A percentile compares a stretch with the other conserved stretches of the same genome.
These are phyloP conservation scores for Pholiota molesta DNA, from an alignment of 768 basidiomycete genomes.

Conservation along the genomic window DNA sequence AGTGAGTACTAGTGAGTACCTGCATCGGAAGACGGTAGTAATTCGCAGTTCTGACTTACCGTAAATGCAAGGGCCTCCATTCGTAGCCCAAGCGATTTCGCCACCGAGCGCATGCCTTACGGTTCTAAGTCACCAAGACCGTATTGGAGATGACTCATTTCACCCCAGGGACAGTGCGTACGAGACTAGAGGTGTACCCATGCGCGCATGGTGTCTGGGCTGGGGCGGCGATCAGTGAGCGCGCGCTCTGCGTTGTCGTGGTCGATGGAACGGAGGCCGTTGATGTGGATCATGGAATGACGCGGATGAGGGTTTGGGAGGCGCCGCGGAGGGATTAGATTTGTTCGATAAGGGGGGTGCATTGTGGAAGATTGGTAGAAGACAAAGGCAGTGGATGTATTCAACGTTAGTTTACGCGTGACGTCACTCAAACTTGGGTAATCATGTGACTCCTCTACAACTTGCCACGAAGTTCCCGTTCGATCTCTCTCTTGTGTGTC, in stretches of 20 bases:
- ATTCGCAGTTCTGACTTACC: too few relatives aligned
- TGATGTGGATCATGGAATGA: slow-evolving; percentile 62
- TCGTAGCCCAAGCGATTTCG: too few relatives aligned
- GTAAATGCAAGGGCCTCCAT: too few relatives aligned
- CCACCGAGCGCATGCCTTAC: too few relatives aligned
- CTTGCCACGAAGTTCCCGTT: too few relatives aligned
- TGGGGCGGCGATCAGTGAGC: slow-evolving; percentile 42
- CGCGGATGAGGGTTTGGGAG: slow-evolving; percentile 43
- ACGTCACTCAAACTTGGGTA: too few relatives aligned
- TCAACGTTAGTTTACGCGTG: slow-evolving; percentile 82
- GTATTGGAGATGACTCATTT: too few relatives aligned
- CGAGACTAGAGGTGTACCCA: slow-evolving; percentile 75
- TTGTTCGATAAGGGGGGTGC: slow-evolving; percentile 49
- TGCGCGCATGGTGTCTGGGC: slow-evolving; percentile 36
- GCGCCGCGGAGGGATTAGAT: slow-evolving; percentile 43
- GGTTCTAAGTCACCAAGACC: too few relatives aligned
- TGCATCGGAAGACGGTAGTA: too few relatives aligned
- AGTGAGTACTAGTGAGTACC: too few relatives aligned
- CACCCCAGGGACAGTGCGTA: too few relatives aligned
- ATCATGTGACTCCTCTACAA: too few relatives aligned
- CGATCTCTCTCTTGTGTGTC: slow-evolving; percentile 79
- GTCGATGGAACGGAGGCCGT: slow-evolving; percentile 66
- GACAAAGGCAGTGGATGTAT: slow-evolving; percentile 57
- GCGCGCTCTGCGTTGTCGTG: slow-evolving; percentile 44
- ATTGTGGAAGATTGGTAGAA: slow-evolving; percentile 82